A percentile compares a stretch with the other conserved stretches of the same genome.
phyloP scores from a whole-genome alignment of 2,329 filamentous ascomycete genomes.

The Ceratocystis colombiana region DNA sequence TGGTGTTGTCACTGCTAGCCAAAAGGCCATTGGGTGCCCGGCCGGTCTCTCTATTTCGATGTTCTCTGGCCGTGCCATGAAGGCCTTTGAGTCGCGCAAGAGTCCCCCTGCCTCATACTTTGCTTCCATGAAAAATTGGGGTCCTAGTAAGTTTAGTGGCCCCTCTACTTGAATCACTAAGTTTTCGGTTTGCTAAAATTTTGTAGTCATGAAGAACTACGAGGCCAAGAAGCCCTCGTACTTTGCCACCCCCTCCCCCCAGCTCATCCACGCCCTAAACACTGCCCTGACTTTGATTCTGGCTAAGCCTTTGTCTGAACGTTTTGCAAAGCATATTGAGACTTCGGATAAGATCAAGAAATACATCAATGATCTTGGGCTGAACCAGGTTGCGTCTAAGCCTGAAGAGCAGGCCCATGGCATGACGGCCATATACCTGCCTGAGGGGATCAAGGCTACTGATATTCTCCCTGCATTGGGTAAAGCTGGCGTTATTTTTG shows the following conservation, averaged over 20 bases:
- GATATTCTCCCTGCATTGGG: constrained; percentile 76
- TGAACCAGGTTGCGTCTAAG: constrained; percentile 76
- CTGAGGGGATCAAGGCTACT: constrained; percentile 67
- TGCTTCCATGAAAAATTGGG: constrained; percentile 93
- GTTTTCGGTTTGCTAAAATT: constrained; percentile 15
- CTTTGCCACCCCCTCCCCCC: constrained; percentile 92
- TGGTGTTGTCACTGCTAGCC: constrained; percentile 83
- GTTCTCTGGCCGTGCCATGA: constrained; percentile 79
- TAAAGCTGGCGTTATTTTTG: constrained; percentile 85
- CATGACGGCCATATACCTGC: constrained; percentile 96
- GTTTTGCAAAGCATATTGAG: constrained; percentile 71
- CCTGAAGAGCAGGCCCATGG: constrained; percentile 88
- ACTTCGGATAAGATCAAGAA: constrained; percentile 81
- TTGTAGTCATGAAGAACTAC: constrained; percentile 90
- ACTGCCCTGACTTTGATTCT: constrained; percentile 81
- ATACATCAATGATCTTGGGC: constrained; percentile 64
- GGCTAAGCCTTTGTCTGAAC: constrained; percentile 64
- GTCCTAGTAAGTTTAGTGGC: constrained; percentile 56
- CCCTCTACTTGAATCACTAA: constrained; percentile 9
- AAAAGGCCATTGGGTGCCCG: constrained; percentile 94
- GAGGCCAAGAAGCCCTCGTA: constrained; percentile 96
- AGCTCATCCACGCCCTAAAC: constrained; percentile 86
- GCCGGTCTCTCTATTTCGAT: constrained; percentile 91
- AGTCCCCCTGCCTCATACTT: constrained; percentile 81
- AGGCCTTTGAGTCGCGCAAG: constrained; percentile 69